phyloP scores from a whole-genome alignment of 2,329 filamentous ascomycete genomes.

The Neofusicoccum kwambonambiense region DNA sequence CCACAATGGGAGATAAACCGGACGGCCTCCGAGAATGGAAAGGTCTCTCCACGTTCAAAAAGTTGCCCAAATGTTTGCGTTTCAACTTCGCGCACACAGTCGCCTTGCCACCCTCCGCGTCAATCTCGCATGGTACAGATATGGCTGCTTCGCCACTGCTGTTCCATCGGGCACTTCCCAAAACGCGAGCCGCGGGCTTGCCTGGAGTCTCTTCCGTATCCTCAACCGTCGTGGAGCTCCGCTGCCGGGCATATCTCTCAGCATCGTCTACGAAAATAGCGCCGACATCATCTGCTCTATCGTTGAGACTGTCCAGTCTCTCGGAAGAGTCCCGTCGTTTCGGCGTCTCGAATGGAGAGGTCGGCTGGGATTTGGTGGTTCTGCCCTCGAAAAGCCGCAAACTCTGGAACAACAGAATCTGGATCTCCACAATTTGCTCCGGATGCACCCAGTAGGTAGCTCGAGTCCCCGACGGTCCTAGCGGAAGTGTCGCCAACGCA shows the following conservation, averaged over 20 bases:
- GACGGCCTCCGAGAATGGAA: conserved; percentile 24
- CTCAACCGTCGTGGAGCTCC: conserved; percentile 46
- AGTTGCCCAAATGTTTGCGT: conserved; percentile 41
- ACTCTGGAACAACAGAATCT: conserved; percentile 52
- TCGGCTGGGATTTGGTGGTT: conserved; percentile 21
- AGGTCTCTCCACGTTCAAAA: conserved; percentile 35
- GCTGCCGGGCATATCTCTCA: conserved; percentile 46
- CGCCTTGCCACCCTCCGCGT: conserved; percentile 23
- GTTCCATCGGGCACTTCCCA: conserved; percentile 36
- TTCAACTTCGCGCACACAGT: conserved; percentile 34
- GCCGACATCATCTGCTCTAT: conserved; percentile 36
- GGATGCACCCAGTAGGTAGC: conserved; percentile 56
- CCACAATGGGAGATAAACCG: conserved; percentile 22
- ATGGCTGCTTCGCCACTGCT: conserved; percentile 34
- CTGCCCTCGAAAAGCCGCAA: conserved; percentile 40
- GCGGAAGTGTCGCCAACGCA: conserved; percentile 46
- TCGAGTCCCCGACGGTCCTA: conserved; percentile 46
- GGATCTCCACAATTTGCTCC: conserved; percentile 55
- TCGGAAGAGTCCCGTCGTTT: conserved; percentile 28
- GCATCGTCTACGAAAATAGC: conserved; percentile 49
- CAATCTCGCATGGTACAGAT: conserved; percentile 22
- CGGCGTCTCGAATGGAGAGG: conserved; percentile 24
- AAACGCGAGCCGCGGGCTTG: conserved; percentile 30
- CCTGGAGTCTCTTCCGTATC: conserved; percentile 38
- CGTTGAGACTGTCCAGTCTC: conserved; percentile 27